Evolutionary conservation across 2,329 filamentous ascomycete species (phyloP).

Genomic region (Fusarium longipes): DNA sequence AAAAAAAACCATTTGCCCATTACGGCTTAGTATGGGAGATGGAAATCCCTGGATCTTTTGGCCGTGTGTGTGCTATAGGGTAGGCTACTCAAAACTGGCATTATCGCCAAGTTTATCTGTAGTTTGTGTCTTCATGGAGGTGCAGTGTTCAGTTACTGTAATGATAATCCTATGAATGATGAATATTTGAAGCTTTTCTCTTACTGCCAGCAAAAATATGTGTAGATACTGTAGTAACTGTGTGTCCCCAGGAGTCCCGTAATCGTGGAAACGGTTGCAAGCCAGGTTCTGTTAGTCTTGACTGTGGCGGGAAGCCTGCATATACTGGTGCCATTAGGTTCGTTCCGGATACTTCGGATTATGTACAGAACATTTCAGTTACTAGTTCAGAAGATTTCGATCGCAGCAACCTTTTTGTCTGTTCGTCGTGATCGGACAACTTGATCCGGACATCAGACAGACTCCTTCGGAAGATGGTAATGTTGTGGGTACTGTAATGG

Average conservation of each 20-base stretch:
- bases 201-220: background rate
- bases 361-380: background rate
- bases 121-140: no score
- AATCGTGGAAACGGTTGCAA: background rate
- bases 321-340: conserved; percentile 11
- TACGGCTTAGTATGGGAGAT: conserved; percentile 2
- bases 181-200: no score
- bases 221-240: background rate
- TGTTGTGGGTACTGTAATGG: conserved; percentile 1
- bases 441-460: conserved; percentile 8
- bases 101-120: no score
- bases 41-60: background rate
- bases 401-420: background rate
- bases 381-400: background rate
- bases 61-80: background rate
- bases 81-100: background rate
- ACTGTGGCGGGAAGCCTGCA: background rate
- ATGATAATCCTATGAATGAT: no score
- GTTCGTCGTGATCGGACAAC: conserved; percentile 6
- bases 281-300: conserved; percentile 12
- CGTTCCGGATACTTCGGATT: conserved; percentile 10
- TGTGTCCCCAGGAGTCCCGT: no score
- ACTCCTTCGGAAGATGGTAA: conserved; percentile 2
- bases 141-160: no score
- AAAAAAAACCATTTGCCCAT: background rate